These are phyloP conservation scores for Mycena pura DNA, from an alignment of 768 basidiomycete species.

Conservation along the genomic window DNA sequence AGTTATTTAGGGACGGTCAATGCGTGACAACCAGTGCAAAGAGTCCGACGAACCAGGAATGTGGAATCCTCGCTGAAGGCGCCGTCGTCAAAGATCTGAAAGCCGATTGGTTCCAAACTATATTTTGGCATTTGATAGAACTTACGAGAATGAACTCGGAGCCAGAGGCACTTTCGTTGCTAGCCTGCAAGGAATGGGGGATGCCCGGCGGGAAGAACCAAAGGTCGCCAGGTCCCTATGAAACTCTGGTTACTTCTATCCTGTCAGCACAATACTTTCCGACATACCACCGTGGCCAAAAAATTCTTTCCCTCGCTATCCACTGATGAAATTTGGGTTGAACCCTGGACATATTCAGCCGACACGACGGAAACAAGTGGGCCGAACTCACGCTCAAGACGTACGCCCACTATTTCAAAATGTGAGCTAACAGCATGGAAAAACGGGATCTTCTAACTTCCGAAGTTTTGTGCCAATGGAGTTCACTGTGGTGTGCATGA, in stretches of 20 bases:
- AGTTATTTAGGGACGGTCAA: too few relatives aligned
- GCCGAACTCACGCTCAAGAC: slow-evolving; percentile 49
- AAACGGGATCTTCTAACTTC: slow-evolving; percentile 34
- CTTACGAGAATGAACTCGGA: slow-evolving; percentile 58
- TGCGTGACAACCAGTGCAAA: neutral
- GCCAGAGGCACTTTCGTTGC: slow-evolving; percentile 51
- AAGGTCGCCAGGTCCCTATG: slow-evolving; percentile 46
- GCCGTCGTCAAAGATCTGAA: slow-evolving; percentile 39
- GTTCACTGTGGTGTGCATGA: slow-evolving; percentile 12
- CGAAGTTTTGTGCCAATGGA: slow-evolving; percentile 48
- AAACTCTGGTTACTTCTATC: neutral
- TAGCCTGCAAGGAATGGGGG: slow-evolving; percentile 64
- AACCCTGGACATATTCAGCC: slow-evolving; percentile 56
- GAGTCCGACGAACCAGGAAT: slow-evolving; percentile 47
- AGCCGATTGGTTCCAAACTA: neutral
- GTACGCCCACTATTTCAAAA: slow-evolving; percentile 54
- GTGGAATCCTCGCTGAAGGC: slow-evolving; percentile 64
- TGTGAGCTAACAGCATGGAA: slow-evolving; percentile 21
- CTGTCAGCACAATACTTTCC: neutral
- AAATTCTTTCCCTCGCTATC: slow-evolving; percentile 59
- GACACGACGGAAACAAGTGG: slow-evolving; percentile 31
- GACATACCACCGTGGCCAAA: slow-evolving; percentile 55
- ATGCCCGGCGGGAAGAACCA: slow-evolving; percentile 68
- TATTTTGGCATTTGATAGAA: neutral
- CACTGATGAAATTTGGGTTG: slow-evolving; percentile 56